Evolutionary conservation across 441 rosid species (phyloP).

Genomic region (Populus hybrid): DNA sequence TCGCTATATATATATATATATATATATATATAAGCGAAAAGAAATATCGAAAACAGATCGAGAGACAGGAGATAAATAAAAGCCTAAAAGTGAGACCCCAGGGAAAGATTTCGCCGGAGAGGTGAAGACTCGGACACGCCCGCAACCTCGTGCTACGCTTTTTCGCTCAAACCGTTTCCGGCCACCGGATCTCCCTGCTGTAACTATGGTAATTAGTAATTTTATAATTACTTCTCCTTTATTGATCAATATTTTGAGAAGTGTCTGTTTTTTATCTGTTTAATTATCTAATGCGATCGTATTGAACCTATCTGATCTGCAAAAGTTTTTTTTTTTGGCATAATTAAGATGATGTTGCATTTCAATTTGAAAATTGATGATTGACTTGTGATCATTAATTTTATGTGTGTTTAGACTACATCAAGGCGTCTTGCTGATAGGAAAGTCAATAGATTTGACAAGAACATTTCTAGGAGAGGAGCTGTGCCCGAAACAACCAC

Average conservation of each 20-base stretch:
- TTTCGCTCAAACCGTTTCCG: conserved; percentile 19
- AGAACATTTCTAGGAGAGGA: conserved; percentile 74
- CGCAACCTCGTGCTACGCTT: conserved; percentile 10
- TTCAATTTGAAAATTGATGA: background rate
- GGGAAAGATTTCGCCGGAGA: conserved; percentile 13
- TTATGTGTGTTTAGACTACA: conserved; percentile 28
- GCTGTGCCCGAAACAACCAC: conserved; percentile 66
- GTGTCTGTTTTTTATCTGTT: background rate
- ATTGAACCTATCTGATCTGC: background rate
- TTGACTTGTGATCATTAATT: no score
- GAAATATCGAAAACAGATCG: background rate
- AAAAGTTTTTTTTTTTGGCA: conserved; percentile 15
- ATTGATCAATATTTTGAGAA: background rate
- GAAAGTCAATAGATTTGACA: conserved; percentile 70
- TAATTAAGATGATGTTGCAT: background rate
- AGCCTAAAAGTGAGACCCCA: background rate
- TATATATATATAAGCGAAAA: no score
- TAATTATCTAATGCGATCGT: no score
- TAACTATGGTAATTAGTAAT: conserved; percentile 33
- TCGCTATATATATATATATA: background rate
- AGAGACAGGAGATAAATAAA: background rate
- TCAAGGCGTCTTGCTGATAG: conserved; percentile 75
- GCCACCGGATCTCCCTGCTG: conserved; percentile 19
- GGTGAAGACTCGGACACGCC: conserved; percentile 4
- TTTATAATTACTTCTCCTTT: no score